phyloP scores from a whole-genome alignment of 2,329 filamentous ascomycete species.

The Beauveria bassiana region DNA sequence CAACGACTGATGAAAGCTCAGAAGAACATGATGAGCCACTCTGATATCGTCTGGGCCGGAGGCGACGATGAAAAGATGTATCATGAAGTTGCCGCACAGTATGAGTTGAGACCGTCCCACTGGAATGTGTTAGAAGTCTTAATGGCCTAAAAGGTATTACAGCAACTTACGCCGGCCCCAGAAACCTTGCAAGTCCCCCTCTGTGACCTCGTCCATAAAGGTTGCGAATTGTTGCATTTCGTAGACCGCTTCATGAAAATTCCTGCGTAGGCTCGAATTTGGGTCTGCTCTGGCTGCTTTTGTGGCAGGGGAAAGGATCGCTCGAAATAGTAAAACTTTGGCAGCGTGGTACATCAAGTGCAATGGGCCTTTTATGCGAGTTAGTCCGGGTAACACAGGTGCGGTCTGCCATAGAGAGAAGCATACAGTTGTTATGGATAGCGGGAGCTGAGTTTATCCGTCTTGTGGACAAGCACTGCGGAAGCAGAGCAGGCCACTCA shows the following conservation, averaged over 20 bases:
- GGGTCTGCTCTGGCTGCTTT: constrained; percentile 30
- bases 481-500: constrained; percentile 29
- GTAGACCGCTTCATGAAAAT: constrained; percentile 25
- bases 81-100: constrained; percentile 39
- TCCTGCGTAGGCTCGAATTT: constrained; percentile 27
- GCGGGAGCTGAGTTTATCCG: constrained; percentile 11
- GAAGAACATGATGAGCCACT: constrained; percentile 27
- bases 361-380: constrained; percentile 24
- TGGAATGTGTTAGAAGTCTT: not conserved
- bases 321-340: constrained; percentile 34
- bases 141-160: not conserved
- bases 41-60: constrained; percentile 27
- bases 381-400: not conserved
- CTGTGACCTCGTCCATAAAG: constrained; percentile 29
- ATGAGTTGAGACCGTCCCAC: constrained; percentile 35
- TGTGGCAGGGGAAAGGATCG: constrained; percentile 38
- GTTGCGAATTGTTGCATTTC: constrained; percentile 30
- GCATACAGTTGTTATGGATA: constrained; percentile 20
- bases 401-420: not conserved
- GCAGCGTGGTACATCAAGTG: constrained; percentile 35
- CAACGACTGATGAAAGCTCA: constrained; percentile 29
- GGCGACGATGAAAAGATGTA: constrained; percentile 39
- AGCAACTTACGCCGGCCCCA: constrained; percentile 35
- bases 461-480: constrained; percentile 26
- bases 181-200: constrained; percentile 32